phyloP scores from a whole-genome alignment of 805 yeast species.

The Saccharomycopsis schoenii region DNA sequence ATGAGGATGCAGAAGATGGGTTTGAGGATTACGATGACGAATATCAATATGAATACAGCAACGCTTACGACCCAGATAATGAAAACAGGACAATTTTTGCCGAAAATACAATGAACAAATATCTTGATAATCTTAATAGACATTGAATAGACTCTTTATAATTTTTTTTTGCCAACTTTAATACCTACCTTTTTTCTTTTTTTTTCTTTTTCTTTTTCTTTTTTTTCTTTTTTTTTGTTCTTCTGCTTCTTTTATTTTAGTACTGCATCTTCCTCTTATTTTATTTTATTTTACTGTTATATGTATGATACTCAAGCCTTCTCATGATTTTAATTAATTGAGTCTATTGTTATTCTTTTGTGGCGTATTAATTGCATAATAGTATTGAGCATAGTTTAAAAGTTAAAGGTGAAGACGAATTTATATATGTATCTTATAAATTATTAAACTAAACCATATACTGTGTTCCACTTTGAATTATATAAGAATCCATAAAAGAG shows the following conservation, averaged over 20 bases:
- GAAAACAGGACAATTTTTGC: background rate
- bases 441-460: too few species aligned
- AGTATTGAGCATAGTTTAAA: too few species aligned
- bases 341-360: background rate
- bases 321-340: background rate
- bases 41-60: background rate
- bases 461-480: too few species aligned
- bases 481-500: too few species aligned
- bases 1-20: slow-evolving; percentile 3
- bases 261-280: background rate
- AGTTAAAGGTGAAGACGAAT: too few species aligned
- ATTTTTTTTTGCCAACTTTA: background rate
- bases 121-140: background rate
- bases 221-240: background rate
- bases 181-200: background rate
- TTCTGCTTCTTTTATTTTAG: background rate
- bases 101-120: background rate
- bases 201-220: background rate
- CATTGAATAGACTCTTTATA: background rate
- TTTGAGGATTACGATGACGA: background rate
- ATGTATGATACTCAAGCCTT: background rate
- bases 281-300: background rate
- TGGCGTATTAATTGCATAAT: too few species aligned
- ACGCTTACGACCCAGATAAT: background rate
- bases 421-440: too few species aligned